phyloP scores from a whole-genome alignment of 441 rosid species.

The Rhodomyrtus psidioides region DNA sequence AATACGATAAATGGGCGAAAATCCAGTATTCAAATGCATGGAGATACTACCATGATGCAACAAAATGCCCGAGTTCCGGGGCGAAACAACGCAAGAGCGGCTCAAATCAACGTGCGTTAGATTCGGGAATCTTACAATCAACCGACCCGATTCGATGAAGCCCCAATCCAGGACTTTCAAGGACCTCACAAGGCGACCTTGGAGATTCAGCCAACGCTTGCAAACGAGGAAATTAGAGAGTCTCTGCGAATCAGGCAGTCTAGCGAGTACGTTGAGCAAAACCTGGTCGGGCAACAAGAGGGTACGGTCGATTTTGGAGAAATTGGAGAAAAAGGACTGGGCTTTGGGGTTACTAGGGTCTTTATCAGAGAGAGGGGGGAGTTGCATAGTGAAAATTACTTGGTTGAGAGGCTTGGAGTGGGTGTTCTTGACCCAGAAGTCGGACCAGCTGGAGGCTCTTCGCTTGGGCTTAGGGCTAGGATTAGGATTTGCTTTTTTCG shows the following conservation, averaged over 20 bases:
- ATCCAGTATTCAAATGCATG: conserved; percentile 23
- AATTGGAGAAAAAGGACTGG: conserved; percentile 32
- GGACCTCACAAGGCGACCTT: conserved; percentile 45
- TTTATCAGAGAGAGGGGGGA: conserved; percentile 32
- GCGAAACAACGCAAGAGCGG: conserved; percentile 32
- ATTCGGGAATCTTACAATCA: conserved; percentile 51
- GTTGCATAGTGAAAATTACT: conserved; percentile 41
- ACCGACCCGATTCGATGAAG: conserved; percentile 43
- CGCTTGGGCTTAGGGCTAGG: conserved; percentile 20
- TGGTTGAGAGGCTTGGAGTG: conserved; percentile 39
- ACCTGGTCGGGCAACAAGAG: conserved; percentile 52
- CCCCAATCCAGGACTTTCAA: conserved; percentile 52
- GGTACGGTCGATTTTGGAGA: conserved; percentile 46
- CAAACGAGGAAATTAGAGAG: conserved; percentile 47
- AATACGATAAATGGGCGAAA: conserved; percentile 27
- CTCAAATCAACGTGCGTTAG: conserved; percentile 52
- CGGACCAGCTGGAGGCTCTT: conserved; percentile 58
- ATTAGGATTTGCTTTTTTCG: conserved; percentile 15
- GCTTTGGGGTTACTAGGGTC: conserved; percentile 19
- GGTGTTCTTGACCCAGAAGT: conserved; percentile 50
- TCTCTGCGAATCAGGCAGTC: conserved; percentile 42
- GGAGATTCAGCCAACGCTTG: conserved; percentile 60
- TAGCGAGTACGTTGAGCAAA: conserved; percentile 42
- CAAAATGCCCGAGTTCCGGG: conserved; percentile 32
- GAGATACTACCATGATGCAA: conserved; percentile 32